Base-by-base conservation (phyloP, 164 flowering plant genomes). In the Liquidambar formosana region DNA sequence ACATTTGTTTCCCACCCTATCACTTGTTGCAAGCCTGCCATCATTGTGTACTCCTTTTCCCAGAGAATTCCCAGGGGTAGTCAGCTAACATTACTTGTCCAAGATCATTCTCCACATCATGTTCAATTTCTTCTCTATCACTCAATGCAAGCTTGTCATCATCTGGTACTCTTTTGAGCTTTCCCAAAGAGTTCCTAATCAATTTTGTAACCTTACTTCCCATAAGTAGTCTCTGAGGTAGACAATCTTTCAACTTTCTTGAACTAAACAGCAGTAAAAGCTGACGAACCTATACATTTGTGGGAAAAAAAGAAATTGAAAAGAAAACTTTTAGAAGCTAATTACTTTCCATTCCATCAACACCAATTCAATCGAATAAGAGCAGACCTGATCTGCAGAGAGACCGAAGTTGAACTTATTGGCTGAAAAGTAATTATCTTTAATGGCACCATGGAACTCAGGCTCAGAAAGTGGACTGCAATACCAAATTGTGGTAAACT, bases 381-480 rank as follows among this genome's bases (percentile, higher is more conserved):
- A 52, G 54, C 70, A 70, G 23, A 78, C 64, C 56, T 91, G 97
- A 57, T 74, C 71, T 61, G 75, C 33, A 41, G 91, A 83, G 23
- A 91, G 82, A 53, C 84, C 90, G 69, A 91, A 79, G 33, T 73
- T 62, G 73, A 91, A 91, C 76, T 89, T 91, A 18, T 69, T 38
- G 6, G 67, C n/a, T 1, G 85, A 53, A 72, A 72, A 91, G 71
- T 91, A 89, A 56, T 89, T 91, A 43, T 89, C 92, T 70, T 56
- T 74, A 27, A 91, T 84, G 22, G 85, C 89, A 73, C 65, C 85
- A 53, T 73, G 60, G 54, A 91, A 89, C 18, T 85, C 91, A 68
- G 57, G 38, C 73, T 91, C 92, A 51, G 78, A 45, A 43, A 91
- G 84, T 33, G 92, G 94, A 65, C 51, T n/a, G 65, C 91, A 88